Conservation (phyloP, 495 filamentous ascomycete species). For the Apiosordaria backusii region DNA sequence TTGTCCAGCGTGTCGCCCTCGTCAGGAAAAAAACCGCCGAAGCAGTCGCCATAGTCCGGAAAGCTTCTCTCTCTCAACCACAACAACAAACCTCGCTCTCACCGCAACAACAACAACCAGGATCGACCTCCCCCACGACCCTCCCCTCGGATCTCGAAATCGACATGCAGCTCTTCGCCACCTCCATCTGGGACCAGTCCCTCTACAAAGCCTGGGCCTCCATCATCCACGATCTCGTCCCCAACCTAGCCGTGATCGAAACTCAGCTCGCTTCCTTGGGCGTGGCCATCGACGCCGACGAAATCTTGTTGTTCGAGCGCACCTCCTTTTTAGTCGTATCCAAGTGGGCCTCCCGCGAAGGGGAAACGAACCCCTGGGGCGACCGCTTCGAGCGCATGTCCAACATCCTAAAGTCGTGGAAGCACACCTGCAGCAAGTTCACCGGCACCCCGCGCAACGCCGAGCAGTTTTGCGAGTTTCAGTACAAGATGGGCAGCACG, state of each 20-base stretch:
- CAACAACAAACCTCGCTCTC: constrained; percentile 4
- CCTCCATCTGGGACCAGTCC: constrained; percentile 97
- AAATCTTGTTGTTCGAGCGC: constrained; percentile 92
- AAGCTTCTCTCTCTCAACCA: constrained; percentile 18
- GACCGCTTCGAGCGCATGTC: constrained; percentile 92
- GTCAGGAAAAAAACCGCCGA: constrained; percentile 72
- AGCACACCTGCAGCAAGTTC: constrained; percentile 61
- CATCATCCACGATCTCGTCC: constrained; percentile 94
- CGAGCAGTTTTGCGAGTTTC: constrained; percentile 53
- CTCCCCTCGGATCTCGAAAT: constrained; percentile 47
- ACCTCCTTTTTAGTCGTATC: constrained; percentile 94
- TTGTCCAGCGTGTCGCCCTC: constrained; percentile 68
- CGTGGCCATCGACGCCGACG: constrained; percentile 80
- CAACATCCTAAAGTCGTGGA: constrained; percentile 97
- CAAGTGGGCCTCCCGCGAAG: constrained; percentile 68
- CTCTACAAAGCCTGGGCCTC: constrained; percentile 98
- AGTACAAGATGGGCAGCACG: constrained; percentile 52
- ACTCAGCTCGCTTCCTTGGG: constrained; percentile 73
- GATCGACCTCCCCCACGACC: not conserved
- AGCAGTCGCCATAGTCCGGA: constrained; percentile 50
- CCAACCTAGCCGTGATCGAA: constrained; percentile 88
- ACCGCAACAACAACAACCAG: not conserved
- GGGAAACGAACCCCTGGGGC: constrained; percentile 75
- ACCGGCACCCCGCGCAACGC: constrained; percentile 53
- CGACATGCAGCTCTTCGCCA: constrained; percentile 73